Evolutionary conservation across 2,329 filamentous ascomycete genomes (phyloP).

Genomic region (Hymenoscyphus fraxineus): DNA sequence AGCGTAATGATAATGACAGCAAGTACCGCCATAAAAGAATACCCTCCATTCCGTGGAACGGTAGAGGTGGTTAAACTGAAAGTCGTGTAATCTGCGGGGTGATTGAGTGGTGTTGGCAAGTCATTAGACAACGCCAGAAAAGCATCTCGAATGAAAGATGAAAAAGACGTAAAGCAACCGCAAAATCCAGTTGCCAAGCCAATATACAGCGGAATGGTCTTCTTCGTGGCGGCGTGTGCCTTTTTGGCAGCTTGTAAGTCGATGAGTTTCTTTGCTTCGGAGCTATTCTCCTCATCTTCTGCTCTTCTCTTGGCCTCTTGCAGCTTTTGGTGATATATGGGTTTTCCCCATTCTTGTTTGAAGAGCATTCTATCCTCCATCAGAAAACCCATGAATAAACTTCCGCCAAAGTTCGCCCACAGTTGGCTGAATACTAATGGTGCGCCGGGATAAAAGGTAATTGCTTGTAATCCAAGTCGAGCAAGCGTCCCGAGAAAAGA

Average conservation of each 20-base stretch:
- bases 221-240: constrained; percentile 64
- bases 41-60: constrained; percentile 62
- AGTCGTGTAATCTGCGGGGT: constrained; percentile 36
- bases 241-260: constrained; percentile 49
- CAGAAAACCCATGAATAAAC: constrained; percentile 80
- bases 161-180: constrained; percentile 87
- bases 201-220: constrained; percentile 83
- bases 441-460: constrained; percentile 75
- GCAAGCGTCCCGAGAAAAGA: constrained; percentile 80
- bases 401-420: constrained; percentile 86
- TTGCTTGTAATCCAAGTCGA: constrained; percentile 71
- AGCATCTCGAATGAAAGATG: constrained; percentile 74
- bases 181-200: constrained; percentile 84
- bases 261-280: constrained; percentile 21
- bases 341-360: constrained; percentile 58
- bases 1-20: constrained; percentile 72
- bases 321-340: constrained; percentile 38
- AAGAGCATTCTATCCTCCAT: constrained; percentile 75
- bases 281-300: constrained; percentile 39
- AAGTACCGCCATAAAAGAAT: constrained; percentile 77
- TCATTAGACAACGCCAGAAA: constrained; percentile 79
- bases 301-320: constrained; percentile 35
- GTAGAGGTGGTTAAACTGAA: constrained; percentile 35
- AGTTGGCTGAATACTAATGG: constrained; percentile 71
- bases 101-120: constrained; percentile 49